Base-by-base conservation (phyloP, 2,329 filamentous ascomycete genomes). In the Elsinoe perseae region DNA sequence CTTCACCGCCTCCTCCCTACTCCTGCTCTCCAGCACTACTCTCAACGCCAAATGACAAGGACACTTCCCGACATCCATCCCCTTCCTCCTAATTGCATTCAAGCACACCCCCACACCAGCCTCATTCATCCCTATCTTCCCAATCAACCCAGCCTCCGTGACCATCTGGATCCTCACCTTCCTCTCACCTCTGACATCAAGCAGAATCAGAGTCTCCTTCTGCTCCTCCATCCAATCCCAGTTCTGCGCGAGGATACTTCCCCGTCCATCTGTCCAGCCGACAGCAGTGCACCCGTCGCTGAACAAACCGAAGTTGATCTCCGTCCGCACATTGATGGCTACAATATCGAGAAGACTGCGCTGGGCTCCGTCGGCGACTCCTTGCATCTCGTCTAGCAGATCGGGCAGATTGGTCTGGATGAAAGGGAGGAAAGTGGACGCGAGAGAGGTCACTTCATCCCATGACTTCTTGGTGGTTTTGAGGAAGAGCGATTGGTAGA, bases 121-220 rank as follows among this genome's bases (percentile, higher is more conserved):
- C 14, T 69, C 71, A 63, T 86, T 86, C 61, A 85, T 72, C 0
- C 83, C 83, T 20, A 86, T 84, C 66, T 86, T 86, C 12, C 81
- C 82, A 30, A 86, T 76, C 20, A 84, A 75, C 12, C 81, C 81
- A 0, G 76, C 79, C 63, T 84, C 81, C 0, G 80, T 83, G 20
- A 83, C 71, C 70, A 80, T 81, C 14, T 75, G 66, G 57, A 83
- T 75, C 1, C 69, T 69, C 0, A 79, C 79, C 25, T 75, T 75
- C 5, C 59, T 63, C 1, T 64, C 59, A 48, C 76, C 74, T 0
- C 66, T 64, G 50, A 81, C 76, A 34, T 73, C 73, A 16, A 75
- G 72, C 28, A 76, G 62, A 46, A 81, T 65, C 0, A 82, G 68
- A 59, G 81, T 80, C 9, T 67, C 61, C 18, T 72, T 73, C 57